Conservation (phyloP, 2,329 filamentous ascomycete genomes). For the Phaeosphaeriaceae sp. region DNA sequence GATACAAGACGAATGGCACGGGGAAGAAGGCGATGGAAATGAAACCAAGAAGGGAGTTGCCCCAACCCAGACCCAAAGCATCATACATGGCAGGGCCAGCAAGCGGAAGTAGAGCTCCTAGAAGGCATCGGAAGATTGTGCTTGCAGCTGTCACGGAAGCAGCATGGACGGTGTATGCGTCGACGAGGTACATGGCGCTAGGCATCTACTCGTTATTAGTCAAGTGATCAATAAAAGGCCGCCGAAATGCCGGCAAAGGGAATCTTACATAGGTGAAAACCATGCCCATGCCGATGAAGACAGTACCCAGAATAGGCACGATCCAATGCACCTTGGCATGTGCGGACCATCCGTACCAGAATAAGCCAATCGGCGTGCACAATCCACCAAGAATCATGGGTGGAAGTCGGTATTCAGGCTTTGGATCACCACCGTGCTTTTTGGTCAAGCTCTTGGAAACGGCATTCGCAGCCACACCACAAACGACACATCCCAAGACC, state of each 20-base stretch:
- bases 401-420: slow-evolving; percentile 5
- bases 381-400: background rate
- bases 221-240: too few species aligned
- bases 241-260: background rate
- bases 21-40: too few species aligned
- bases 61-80: too few species aligned
- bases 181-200: slow-evolving; percentile 25
- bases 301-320: slow-evolving; percentile 46
- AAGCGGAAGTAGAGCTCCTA: too few species aligned
- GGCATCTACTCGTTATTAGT: slow-evolving; percentile 14
- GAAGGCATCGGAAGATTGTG: too few species aligned
- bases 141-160: too few species aligned
- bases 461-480: background rate
- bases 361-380: slow-evolving; percentile 37
- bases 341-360: slow-evolving; percentile 60
- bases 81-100: too few species aligned
- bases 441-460: background rate
- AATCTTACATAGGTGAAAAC: slow-evolving; percentile 15
- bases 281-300: slow-evolving; percentile 6
- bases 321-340: slow-evolving; percentile 60
- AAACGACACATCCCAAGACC: slow-evolving; percentile 17
- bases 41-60: too few species aligned
- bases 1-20: too few species aligned
- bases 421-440: slow-evolving; percentile 6
- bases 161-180: too few species aligned